Percentiles rank a stretch among this genome's conserved stretches.
Evolutionary conservation across 2,329 filamentous ascomycete genomes (phyloP).

Genomic region (Didymella lethalis): DNA sequence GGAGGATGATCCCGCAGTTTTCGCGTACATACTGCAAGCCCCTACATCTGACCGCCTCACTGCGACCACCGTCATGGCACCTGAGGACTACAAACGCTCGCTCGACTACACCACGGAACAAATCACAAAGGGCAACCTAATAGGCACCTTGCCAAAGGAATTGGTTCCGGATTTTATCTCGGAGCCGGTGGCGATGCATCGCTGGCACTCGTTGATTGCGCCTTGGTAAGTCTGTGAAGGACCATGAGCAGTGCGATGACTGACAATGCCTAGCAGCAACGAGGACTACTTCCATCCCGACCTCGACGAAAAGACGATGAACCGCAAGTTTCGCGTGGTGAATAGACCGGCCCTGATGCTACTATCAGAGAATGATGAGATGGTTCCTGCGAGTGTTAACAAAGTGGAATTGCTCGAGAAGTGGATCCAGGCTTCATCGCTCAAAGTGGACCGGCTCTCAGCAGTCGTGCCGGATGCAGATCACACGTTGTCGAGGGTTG

Average conservation of each 20-base stretch:
- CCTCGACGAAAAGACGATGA: constrained; percentile 9
- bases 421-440: constrained; percentile 5
- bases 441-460: not conserved
- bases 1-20: constrained; percentile 1
- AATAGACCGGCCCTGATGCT: constrained; percentile 22
- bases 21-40: constrained; percentile 28
- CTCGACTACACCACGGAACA: constrained; percentile 19
- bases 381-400: constrained; percentile 24
- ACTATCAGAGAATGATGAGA: constrained; percentile 27
- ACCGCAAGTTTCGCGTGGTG: constrained; percentile 13
- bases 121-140: constrained; percentile 2
- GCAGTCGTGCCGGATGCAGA: constrained; percentile 2
- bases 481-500: not conserved
- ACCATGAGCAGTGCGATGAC: not conserved
- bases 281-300: constrained; percentile 34
- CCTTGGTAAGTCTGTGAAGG: not conserved
- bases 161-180: constrained; percentile 23
- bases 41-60: constrained; percentile 30
- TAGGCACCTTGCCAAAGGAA: not conserved
- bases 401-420: constrained; percentile 17
- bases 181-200: constrained; percentile 28
- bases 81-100: constrained; percentile 10
- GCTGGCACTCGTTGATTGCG: constrained; percentile 27
- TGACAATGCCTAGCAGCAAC: constrained; percentile 18
- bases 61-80: constrained; percentile 25